Conservation (phyloP, 2,329 filamentous ascomycete species). For the Blastomyces silverae region DNA sequence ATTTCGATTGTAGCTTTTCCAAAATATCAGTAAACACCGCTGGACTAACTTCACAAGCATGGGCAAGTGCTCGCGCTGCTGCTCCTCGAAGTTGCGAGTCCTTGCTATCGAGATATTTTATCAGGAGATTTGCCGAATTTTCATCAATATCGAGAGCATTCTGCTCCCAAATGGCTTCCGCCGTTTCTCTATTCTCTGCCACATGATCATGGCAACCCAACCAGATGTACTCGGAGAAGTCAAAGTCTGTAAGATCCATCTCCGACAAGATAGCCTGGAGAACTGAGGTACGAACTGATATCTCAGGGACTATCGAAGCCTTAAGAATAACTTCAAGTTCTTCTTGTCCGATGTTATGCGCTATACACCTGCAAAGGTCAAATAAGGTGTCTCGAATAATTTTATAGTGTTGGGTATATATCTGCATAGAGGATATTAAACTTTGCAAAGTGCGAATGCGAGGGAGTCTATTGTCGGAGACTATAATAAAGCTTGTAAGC, state of each 20-base stretch:
- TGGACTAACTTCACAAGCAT: conserved; percentile 58
- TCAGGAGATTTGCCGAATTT: conserved; percentile 58
- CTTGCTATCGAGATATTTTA: conserved; percentile 71
- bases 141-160: conserved; percentile 67
- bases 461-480: conserved; percentile 65
- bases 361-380: conserved; percentile 76
- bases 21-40: conserved; percentile 58
- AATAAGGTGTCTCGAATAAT: conserved; percentile 85
- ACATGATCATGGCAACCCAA: conserved; percentile 86
- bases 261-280: conserved; percentile 87
- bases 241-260: conserved; percentile 80
- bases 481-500: conserved; percentile 27
- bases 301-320: conserved; percentile 71
- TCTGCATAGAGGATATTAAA: conserved; percentile 76
- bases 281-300: conserved; percentile 72
- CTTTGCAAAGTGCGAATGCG: conserved; percentile 64
- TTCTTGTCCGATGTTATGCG: conserved; percentile 64
- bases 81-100: conserved; percentile 78
- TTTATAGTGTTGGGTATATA: conserved; percentile 89
- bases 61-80: conserved; percentile 72
- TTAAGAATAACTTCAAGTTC: conserved; percentile 72
- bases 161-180: conserved; percentile 88
- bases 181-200: conserved; percentile 76
- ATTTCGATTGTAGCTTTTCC: conserved; percentile 60
- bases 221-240: conserved; percentile 88